Evolutionary conservation across 225 moss, liverwort and hornwort species (phyloP), one percentile per base, ranked within the genome.

Genomic region (Takakia lepidozioides): DNA sequence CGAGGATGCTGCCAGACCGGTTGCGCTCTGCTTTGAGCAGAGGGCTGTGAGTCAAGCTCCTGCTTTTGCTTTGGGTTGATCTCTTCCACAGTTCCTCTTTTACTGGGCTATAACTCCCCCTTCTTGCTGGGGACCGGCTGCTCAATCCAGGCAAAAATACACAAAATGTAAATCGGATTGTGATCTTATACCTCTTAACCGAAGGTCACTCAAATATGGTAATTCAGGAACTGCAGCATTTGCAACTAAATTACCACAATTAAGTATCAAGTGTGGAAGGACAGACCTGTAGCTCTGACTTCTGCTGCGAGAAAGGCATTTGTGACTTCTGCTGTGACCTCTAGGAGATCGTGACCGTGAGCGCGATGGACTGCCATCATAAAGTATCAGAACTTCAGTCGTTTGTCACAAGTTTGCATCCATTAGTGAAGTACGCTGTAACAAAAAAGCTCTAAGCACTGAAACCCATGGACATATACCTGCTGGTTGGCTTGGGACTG

Each of bases 271-370:
- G 23, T 11, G 13, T n/a, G n/a, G 18, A 9, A 29, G 0, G 17
- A 45, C 21, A 13, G 8, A 88, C 92, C 92, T 92, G 34, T 69
- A 83, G 52, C 85, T 93, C 0, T 62, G 64, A 32, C 88, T 93
- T 60, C 65, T 67, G 58, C 88, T 88, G 27, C 57, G 61, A 10
- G 43, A 48, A 26, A 71, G 65, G 57, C 69, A 48, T 49, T 83
- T 93, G 5, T 51, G 77, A 30, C 62, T 42, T 23, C 83, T 71
- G 35, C 70, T 42, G 43, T 76, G 64, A 0, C 52, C 54, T 49
- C 64, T 79, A 52, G 84, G 85, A 54, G 92, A 88, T 15, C 64
- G 73, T 32, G 86, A 91, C 0, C 83, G 70, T 1, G 91, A 91
- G 6, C 72, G 64, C 4, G 87, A 87, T 22, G 65, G 55, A 35